phyloP scores from a whole-genome alignment of 2,329 filamentous ascomycete species.

The Calonectria honghensis region DNA sequence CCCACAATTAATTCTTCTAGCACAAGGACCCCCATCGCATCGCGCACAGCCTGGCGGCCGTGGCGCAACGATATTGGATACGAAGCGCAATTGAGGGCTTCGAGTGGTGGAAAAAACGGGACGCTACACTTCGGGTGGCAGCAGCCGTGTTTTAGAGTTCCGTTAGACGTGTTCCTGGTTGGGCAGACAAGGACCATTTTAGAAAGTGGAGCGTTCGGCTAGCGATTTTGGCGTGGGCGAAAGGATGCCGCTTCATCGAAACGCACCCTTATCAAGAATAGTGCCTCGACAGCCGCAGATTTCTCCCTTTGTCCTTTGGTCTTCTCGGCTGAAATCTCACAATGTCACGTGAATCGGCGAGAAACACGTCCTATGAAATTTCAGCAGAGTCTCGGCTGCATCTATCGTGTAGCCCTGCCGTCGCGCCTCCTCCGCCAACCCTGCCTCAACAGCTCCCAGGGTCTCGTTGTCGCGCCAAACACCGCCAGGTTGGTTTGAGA shows the following conservation, averaged over 20 bases:
- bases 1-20: not conserved
- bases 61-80: not conserved
- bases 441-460: not conserved
- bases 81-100: not conserved
- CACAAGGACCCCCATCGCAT: no score
- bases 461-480: not conserved
- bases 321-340: not conserved
- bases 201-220: not conserved
- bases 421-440: not conserved
- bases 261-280: conserved; percentile 18
- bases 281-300: conserved; percentile 8
- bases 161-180: not conserved
- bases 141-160: conserved; percentile 1
- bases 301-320: not conserved
- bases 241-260: not conserved
- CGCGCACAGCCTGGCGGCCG: not conserved
- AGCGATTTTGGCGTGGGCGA: not conserved
- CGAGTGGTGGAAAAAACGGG: not conserved
- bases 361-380: not conserved
- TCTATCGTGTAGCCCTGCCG: conserved; percentile 10
- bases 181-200: not conserved
- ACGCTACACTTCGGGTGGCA: not conserved
- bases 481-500: not conserved
- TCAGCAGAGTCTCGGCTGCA: not conserved
- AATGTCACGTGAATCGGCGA: conserved; percentile 3